These are phyloP conservation scores for Pseudogymnoascus sp. DNA, from an alignment of 2,329 filamentous ascomycete genomes.

Conservation along the genomic window DNA sequence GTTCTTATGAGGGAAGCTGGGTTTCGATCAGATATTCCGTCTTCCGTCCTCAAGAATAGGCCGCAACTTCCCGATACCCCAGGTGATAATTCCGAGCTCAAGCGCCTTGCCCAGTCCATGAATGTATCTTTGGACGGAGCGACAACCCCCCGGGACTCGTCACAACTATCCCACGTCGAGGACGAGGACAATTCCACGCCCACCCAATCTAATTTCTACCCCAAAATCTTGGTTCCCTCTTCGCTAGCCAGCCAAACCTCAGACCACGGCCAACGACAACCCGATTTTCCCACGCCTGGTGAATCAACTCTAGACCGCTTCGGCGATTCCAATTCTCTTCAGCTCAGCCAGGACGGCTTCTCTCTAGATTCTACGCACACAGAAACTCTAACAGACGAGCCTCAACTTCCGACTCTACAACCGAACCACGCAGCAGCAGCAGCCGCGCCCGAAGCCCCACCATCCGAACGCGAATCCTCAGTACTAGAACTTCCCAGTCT, in stretches of 20 bases:
- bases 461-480: not conserved
- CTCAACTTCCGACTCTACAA: not conserved
- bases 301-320: slow-evolving; percentile 19
- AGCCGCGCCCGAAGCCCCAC: not conserved
- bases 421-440: not conserved
- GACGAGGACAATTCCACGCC: slow-evolving; percentile 13
- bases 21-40: slow-evolving; percentile 38
- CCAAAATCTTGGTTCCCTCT: slow-evolving; percentile 26
- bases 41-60: slow-evolving; percentile 26
- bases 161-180: not conserved
- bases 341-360: not conserved
- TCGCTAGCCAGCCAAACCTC: slow-evolving; percentile 36
- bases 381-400: not conserved
- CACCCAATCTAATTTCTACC: slow-evolving; percentile 20
- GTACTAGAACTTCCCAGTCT: not conserved
- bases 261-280: slow-evolving; percentile 40
- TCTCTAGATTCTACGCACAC: not conserved
- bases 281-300: slow-evolving; percentile 35
- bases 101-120: slow-evolving; percentile 20
- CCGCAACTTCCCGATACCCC: slow-evolving; percentile 18
- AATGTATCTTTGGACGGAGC: slow-evolving; percentile 12
- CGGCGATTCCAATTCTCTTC: slow-evolving; percentile 2
- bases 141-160: not conserved
- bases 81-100: slow-evolving; percentile 19
- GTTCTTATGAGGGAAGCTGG: slow-evolving; percentile 41